Conservation (phyloP, 495 filamentous ascomycete genomes). For the Aspergillus nidulans region DNA sequence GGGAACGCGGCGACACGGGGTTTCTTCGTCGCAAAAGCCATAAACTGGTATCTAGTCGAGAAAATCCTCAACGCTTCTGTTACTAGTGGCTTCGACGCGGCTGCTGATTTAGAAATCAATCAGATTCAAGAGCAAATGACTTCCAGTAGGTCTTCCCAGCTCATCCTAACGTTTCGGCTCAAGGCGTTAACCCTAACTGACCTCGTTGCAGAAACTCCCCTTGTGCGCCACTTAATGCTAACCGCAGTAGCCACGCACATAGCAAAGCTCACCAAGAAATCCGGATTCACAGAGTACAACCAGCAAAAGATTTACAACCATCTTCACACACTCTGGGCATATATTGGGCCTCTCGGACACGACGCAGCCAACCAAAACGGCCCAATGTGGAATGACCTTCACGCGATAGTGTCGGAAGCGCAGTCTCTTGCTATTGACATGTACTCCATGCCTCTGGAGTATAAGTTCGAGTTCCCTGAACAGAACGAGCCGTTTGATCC, state of each 20-base stretch:
- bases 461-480: conserved; percentile 23
- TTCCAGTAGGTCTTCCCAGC: conserved; percentile 1
- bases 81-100: conserved; percentile 17
- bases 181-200: neutral
- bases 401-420: conserved; percentile 19
- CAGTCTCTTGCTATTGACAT: conserved; percentile 24
- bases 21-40: conserved; percentile 21
- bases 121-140: conserved; percentile 13
- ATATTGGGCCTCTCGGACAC: conserved; percentile 16
- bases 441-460: conserved; percentile 18
- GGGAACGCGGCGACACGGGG: conserved; percentile 14
- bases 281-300: conserved; percentile 19
- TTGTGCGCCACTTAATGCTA: conserved; percentile 15
- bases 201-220: conserved; percentile 9
- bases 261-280: conserved; percentile 5
- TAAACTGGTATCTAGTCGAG: conserved; percentile 20
- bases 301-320: conserved; percentile 11
- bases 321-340: conserved; percentile 16
- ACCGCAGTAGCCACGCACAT: conserved; percentile 11
- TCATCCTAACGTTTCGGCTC: neutral
- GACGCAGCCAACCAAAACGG: conserved; percentile 3
- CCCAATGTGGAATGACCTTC: conserved; percentile 18
- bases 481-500: conserved; percentile 24
- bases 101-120: conserved; percentile 15
- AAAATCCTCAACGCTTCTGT: conserved; percentile 15